A percentile compares a stretch with the other conserved stretches of the same genome.
Evolutionary conservation across 2,329 filamentous ascomycete genomes (phyloP).

Genomic region (Colletotrichum theobromicola): DNA sequence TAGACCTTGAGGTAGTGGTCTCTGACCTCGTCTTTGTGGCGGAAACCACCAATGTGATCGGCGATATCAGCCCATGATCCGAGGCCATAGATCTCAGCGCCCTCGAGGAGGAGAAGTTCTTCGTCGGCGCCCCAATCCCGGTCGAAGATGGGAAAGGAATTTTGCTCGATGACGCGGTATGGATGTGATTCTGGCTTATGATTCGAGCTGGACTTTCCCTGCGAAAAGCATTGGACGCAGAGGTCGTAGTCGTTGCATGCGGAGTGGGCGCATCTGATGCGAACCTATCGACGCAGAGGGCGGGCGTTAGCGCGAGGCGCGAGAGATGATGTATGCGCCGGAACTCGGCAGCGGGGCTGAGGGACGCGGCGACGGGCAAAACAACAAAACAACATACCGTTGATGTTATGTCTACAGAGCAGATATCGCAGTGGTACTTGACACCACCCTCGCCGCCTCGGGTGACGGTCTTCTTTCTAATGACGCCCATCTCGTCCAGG

Average conservation of each 20-base stretch:
- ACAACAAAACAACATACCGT: conserved; percentile 67
- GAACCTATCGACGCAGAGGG: conserved; percentile 69
- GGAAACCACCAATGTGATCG: conserved; percentile 95
- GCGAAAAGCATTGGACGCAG: conserved; percentile 92
- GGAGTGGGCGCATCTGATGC: conserved; percentile 86
- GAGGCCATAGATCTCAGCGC: conserved; percentile 93
- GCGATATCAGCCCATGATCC: conserved; percentile 98
- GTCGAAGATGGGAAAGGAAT: conserved; percentile 96
- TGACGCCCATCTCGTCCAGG: conserved; percentile 77
- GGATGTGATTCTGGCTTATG: conserved; percentile 88
- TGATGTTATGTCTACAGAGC: conserved; percentile 94
- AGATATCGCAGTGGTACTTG: conserved; percentile 97
- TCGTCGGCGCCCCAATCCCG: conserved; percentile 97
- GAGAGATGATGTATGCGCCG: conserved; percentile 1
- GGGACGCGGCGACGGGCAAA: neutral
- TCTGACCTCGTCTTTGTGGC: conserved; percentile 92
- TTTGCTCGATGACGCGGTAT: conserved; percentile 95
- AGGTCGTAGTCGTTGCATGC: conserved; percentile 94
- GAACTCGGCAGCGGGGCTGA: neutral
- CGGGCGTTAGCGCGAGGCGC: conserved; percentile 15
- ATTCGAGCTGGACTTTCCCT: conserved; percentile 78
- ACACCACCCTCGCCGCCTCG: conserved; percentile 86
- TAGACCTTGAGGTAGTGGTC: conserved; percentile 93
- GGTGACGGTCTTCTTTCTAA: conserved; percentile 91
- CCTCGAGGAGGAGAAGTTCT: conserved; percentile 90